Evolutionary conservation across 306 rosid genomes (phyloP).

Genomic region (Vigna unguiculata): DNA sequence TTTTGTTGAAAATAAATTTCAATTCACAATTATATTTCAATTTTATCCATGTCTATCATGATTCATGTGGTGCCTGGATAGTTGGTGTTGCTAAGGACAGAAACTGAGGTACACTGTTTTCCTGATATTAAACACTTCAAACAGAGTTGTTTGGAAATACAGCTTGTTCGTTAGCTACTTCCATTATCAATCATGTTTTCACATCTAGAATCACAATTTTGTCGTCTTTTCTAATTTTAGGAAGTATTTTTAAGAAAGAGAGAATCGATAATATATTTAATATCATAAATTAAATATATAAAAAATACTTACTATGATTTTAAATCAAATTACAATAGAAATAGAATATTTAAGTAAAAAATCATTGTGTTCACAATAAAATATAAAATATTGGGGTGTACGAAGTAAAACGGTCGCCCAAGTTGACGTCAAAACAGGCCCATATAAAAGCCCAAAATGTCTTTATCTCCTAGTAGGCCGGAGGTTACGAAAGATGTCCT

Average conservation of each 20-base stretch:
- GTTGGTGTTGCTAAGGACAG: background rate
- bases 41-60: too few species aligned
- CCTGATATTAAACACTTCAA: background rate
- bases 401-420: too few species aligned
- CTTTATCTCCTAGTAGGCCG: background rate
- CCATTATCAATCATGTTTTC: background rate
- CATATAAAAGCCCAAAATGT: background rate
- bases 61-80: too few species aligned
- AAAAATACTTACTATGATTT: too few species aligned
- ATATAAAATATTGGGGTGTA: too few species aligned
- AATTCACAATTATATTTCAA: too few species aligned
- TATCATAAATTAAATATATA: too few species aligned
- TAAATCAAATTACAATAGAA: too few species aligned
- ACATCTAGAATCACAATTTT: background rate
- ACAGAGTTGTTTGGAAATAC: background rate
- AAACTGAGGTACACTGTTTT: background rate
- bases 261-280: too few species aligned
- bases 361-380: too few species aligned
- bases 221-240: background rate
- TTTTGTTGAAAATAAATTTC: too few species aligned
- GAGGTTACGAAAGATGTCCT: background rate
- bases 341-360: too few species aligned
- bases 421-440: background rate
- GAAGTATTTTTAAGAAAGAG: background rate
- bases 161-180: background rate